Evolutionary conservation across 2,329 filamentous ascomycete species (phyloP).

Genomic region (Aureobasidium sp.): DNA sequence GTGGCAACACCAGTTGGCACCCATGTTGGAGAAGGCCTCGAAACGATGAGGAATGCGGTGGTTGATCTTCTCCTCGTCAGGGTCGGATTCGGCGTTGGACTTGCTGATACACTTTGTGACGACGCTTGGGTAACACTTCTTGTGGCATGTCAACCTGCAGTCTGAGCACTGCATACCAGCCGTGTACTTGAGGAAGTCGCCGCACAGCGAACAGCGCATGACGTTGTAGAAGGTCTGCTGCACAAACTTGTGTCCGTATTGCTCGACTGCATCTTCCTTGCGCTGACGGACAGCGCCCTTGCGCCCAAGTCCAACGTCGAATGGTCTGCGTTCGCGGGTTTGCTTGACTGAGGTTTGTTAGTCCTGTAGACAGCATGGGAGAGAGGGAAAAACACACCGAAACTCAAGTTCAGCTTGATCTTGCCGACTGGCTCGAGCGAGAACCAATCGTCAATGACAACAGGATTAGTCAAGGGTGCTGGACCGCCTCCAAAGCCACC

Average conservation of each 20-base stretch:
- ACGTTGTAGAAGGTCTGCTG: slow-evolving; percentile 99
- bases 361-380: not conserved
- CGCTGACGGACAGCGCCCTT: slow-evolving; percentile 95
- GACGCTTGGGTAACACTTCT: slow-evolving; percentile 92
- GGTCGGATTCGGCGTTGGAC: slow-evolving; percentile 95
- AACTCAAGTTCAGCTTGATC: slow-evolving; percentile 85
- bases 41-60: slow-evolving; percentile 98
- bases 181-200: slow-evolving; percentile 97
- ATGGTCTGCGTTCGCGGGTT: slow-evolving; percentile 70
- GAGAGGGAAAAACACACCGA: slow-evolving; percentile 44
- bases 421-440: slow-evolving; percentile 89
- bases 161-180: slow-evolving; percentile 99
- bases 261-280: slow-evolving; percentile 97
- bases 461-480: slow-evolving; percentile 46
- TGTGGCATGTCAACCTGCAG: slow-evolving; percentile 99
- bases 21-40: slow-evolving; percentile 93
- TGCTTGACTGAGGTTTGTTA: slow-evolving; percentile 58
- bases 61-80: slow-evolving; percentile 99
- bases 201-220: slow-evolving; percentile 97
- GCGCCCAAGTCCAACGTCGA: slow-evolving; percentile 84
- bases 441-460: slow-evolving; percentile 87
- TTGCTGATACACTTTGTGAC: slow-evolving; percentile 99
- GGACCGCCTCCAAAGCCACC: slow-evolving; percentile 30
- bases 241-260: slow-evolving; percentile 98
- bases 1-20: slow-evolving; percentile 98